Conservation (phyloP, 192 early-diverging fungal genomes). For the Linnemannia zychae region DNA sequence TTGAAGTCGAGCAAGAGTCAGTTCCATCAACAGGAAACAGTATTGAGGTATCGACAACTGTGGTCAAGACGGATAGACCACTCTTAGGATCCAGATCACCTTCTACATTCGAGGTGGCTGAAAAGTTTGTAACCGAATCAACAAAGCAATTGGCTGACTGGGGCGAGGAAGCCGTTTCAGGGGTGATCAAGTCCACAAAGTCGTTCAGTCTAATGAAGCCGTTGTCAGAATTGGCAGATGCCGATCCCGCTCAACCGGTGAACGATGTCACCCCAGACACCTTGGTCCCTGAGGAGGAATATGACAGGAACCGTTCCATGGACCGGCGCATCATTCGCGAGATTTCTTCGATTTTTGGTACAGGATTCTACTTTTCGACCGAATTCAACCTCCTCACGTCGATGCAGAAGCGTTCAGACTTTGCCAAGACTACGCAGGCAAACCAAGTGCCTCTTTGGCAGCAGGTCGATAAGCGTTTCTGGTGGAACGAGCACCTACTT, state of each 20-base stretch:
- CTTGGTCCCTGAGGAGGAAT: conserved; percentile 21
- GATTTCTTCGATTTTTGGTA: conserved; percentile 61
- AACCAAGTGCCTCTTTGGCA: conserved; percentile 47
- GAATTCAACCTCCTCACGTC: conserved; percentile 44
- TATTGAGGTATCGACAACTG: neutral
- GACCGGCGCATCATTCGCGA: conserved; percentile 64
- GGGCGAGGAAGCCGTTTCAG: conserved; percentile 33
- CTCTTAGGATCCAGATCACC: conserved; percentile 11
- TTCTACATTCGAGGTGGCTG: conserved; percentile 29
- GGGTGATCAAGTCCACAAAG: conserved; percentile 31
- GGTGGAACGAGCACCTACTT: conserved; percentile 72
- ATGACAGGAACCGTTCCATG: conserved; percentile 47
- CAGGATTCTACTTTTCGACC: conserved; percentile 64
- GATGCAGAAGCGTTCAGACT: conserved; percentile 19
- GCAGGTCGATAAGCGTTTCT: conserved; percentile 62
- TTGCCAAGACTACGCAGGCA: neutral
- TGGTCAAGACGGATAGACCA: neutral
- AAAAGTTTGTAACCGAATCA: conserved; percentile 28
- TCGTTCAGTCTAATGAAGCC: conserved; percentile 24
- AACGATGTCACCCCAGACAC: neutral
- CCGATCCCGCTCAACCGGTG: neutral
- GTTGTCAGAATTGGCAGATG: neutral
- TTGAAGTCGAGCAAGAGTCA: neutral
- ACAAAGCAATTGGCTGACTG: conserved; percentile 35
- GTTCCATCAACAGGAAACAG: neutral